Base-by-base conservation (phyloP, 805 yeast genomes). In the Debaryomyces maramus region DNA sequence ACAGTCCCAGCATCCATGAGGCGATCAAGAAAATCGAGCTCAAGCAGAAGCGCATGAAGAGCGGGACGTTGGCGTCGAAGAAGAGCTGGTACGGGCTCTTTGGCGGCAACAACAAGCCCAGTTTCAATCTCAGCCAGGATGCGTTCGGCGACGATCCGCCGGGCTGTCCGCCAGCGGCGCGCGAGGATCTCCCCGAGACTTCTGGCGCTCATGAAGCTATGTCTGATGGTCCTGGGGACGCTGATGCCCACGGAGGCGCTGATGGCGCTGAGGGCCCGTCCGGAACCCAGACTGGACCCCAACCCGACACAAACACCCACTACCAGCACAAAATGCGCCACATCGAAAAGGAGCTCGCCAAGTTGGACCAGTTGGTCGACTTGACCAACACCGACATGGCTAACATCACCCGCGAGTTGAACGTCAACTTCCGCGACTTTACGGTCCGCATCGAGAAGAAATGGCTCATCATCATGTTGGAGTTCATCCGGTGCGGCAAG, bases 331-430 rank as follows among this genome's bases (percentile, higher is more conserved):
- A 62, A 30, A 53, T 63, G 15, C 56, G 55, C 35, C 65, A 64
- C 24, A 56, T 70, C 11, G 70, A 70, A 38, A 63, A 60, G 51
- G 78, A 72, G 40, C 51, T 72, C 20, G 48, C 48, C 30, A 76
- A 75, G 46, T 60, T 77, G 29, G 68, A 72, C 32, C 80, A 77
- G 38, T 67, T 79, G 37, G 72, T 74, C 18, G 65, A 63, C 11
- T 56, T 72, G 13, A 56, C 73, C 26, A 59, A 67, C 41, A 53
- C 51, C 9, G 83, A 78, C 53, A 67, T 76, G 53, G 51, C 55
- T 18, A 63, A 55, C 39, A 60, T 78, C 20, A 73, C 78, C 15
- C 46, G 64, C 8, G 68, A 70, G 36, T 63, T 77, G n/a, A 67
- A 63, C 38, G 47, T 44, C 15, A 78, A 69, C 35, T 63, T 65